phyloP scores from a whole-genome alignment of 768 basidiomycete species.

The Russula sp. region DNA sequence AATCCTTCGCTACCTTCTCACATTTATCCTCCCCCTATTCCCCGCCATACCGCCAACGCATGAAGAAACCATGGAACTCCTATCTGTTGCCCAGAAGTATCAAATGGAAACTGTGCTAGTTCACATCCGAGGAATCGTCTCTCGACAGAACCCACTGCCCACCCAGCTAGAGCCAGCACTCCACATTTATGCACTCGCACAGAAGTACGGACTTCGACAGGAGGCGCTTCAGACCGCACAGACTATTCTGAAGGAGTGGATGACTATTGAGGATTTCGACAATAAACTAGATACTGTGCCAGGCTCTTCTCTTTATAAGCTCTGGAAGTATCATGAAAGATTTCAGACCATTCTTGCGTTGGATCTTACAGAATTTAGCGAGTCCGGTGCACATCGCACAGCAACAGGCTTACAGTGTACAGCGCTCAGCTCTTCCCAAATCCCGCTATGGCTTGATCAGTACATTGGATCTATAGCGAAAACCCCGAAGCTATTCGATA shows the following conservation, averaged over 20 bases:
- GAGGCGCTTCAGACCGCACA: not conserved
- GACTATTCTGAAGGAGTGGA: not conserved
- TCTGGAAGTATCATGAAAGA: not conserved
- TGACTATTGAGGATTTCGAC: not conserved
- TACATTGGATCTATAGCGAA: not conserved
- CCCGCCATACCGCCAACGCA: not conserved
- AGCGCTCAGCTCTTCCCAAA: not conserved
- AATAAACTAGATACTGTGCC: not conserved
- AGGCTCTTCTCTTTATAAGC: not conserved
- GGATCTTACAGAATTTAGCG: not conserved
- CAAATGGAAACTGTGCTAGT: not conserved
- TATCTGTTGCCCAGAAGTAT: constrained; percentile 14
- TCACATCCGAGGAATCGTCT: not conserved
- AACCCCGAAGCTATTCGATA: not conserved
- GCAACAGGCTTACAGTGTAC: not conserved
- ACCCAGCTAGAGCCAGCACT: constrained; percentile 7
- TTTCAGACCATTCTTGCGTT: not conserved
- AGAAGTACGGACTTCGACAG: not conserved
- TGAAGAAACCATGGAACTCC: constrained; percentile 7
- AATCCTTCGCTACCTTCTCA: constrained; percentile 14
- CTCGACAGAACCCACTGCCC: not conserved
- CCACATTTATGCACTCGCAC: constrained; percentile 2
- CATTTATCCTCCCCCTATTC: constrained; percentile 11
- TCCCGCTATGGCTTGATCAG: not conserved
- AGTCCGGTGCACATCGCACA: not conserved